Evolutionary conservation across 75 land plant genomes (phyloP), one percentile per base, ranked within the genome.

Genomic region (Chamaecyparis obtusa): DNA sequence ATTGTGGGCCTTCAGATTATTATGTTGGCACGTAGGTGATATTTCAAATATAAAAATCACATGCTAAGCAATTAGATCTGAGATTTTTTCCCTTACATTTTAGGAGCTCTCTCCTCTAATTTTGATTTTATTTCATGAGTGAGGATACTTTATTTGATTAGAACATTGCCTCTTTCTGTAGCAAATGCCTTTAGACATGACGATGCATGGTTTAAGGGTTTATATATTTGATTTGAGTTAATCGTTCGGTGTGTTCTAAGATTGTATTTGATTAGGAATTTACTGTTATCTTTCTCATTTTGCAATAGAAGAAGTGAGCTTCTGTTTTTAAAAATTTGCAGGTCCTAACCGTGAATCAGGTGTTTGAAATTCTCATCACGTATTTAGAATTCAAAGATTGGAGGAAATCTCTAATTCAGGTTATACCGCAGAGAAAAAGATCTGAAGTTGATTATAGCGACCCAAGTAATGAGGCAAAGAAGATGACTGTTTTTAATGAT

Each of bases 261-360:
- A 37, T 78, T 78, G 43, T 78, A 81, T 44, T 44, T 44, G 48
- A 24, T 81, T 43, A 9, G 48, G 46, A 81, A n/a, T 27, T 44
- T 81, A 81, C 51, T 46, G 83, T 48, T 46, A 32, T 81, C n/a
- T 81, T 81, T 49, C n/a, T 81, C 30, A 24, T 11, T 21, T 9
- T 43, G 49, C 11, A 27, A 81, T 21, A 37, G 81, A 78, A 79
- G 27, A 43, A 27, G 27, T 81, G 14, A 46, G 14, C 14, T 81
- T 30, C 1, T 27, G n/a, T 81, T 43, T 41, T 81, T 80, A 2
- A 24, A 55, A 51, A 16, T 44, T 44, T 44, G 87, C 94, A 98
- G 99, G 99, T 98, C 30, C 90, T 98, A 41, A 98, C 99, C 3
- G 99, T 98, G 83, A 98, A 98, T 76, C 99, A 98, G 92, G 99